Base-by-base conservation (phyloP, 2,329 filamentous ascomycete genomes). In the Seiridium cupressi region DNA sequence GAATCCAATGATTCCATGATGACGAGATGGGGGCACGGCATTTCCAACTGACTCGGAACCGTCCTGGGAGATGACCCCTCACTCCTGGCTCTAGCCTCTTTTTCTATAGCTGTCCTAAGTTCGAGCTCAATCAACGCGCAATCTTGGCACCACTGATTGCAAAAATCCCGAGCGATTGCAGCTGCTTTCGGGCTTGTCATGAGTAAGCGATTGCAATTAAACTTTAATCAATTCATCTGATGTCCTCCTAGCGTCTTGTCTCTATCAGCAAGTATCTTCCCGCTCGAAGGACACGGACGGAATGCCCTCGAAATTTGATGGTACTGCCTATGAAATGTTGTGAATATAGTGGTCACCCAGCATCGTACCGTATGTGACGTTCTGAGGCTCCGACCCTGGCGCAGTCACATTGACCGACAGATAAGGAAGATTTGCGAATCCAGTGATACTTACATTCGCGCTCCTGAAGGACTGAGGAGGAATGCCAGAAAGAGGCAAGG, bases 311-410 rank as follows among this genome's bases (percentile, higher is more conserved):
- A 79, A 81, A 2, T 66, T 72, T 0, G 62, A 62, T 0, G 77
- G 77, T 1, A 81, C 78, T 3, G 68, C 72, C 61, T 79, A 81
- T 2, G 78, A 79, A 34, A 81, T 71, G 44, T 81, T 81, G 42
- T 80, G 80, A 26, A 76, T 76, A 61, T 71, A 70, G 55, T 81
- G 77, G 55, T 79, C 70, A 47, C 76, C 71, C 51, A 81, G 66
- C 7, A 66, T 66, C 9, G 65, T 64, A 0, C 75, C 75, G 57
- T 80, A 79, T 3, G 69, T 65, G 2, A 75, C 72, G 1, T 72
- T 70, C 61, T 73, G 68, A 48, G 70, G 65, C 48, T 72, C 68
- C 34, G 80, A 58, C 0, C 77, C 78, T 3, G 71, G 65, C 1
- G 77, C 76, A 4, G 68, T 63, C 0, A 80, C 72, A 18, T 70